A percentile compares a stretch with the other conserved stretches of the same genome.
Conservation (phyloP, 345 rosid species). For the Lenwebbia sp. region DNA sequence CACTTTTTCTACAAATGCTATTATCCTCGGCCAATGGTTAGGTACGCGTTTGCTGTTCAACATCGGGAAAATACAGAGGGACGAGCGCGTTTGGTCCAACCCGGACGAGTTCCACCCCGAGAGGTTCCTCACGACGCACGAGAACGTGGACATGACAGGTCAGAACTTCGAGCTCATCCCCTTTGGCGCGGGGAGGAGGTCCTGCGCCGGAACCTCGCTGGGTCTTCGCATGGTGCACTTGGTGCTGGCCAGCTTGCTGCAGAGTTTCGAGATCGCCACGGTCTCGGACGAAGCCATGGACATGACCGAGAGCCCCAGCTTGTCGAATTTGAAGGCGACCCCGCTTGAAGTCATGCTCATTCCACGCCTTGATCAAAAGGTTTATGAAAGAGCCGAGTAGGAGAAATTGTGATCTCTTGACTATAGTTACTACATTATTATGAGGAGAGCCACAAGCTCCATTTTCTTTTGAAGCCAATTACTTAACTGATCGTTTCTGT, state of each 20-base stretch:
- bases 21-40: background rate
- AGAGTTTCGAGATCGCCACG: slow-evolving; percentile 15
- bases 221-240: slow-evolving; percentile 21
- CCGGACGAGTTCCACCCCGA: slow-evolving; percentile 17
- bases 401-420: background rate
- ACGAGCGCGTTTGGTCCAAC: slow-evolving; percentile 8
- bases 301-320: slow-evolving; percentile 15
- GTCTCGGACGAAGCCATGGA: slow-evolving; percentile 14
- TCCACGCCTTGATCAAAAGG: slow-evolving; percentile 12
- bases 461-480: background rate
- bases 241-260: slow-evolving; percentile 26
- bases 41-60: slow-evolving; percentile 16
- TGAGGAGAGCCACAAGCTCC: background rate
- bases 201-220: slow-evolving; percentile 21
- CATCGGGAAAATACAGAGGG: slow-evolving; percentile 10
- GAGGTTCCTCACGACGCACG: slow-evolving; percentile 18
- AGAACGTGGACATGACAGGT: slow-evolving; percentile 11
- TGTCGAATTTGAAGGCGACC: slow-evolving; percentile 27
- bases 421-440: background rate
- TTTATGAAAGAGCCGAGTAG: background rate
- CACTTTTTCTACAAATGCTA: background rate
- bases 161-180: slow-evolving; percentile 22
- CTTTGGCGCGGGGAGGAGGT: slow-evolving; percentile 22
- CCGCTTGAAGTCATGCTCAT: slow-evolving; percentile 22
- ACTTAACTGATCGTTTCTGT: background rate